Conservation (phyloP, 1,284 basidiomycete genomes). For the Vanrija pseudolonga region DNA sequence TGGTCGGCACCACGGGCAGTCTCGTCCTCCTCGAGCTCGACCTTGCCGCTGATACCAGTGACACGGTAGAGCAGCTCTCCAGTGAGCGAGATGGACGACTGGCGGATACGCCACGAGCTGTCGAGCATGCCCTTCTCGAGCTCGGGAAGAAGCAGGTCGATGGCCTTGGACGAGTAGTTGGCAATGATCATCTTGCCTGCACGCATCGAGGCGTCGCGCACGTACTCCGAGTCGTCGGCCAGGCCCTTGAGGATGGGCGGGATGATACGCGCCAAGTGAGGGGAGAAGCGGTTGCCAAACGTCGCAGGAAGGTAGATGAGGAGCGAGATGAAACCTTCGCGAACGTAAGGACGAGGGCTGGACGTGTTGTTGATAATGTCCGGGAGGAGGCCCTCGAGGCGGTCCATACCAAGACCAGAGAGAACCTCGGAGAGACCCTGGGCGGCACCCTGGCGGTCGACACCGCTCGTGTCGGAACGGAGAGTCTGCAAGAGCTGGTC, state of each 20-base stretch:
- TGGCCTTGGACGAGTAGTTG: slow-evolving; percentile 88
- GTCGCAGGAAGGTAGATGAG: slow-evolving; percentile 95
- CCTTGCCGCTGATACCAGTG: slow-evolving; percentile 93
- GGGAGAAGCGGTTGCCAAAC: slow-evolving; percentile 90
- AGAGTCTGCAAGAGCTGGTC: slow-evolving; percentile 84
- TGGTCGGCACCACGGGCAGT: slow-evolving; percentile 65
- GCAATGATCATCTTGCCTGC: slow-evolving; percentile 98
- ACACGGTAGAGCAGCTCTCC: slow-evolving; percentile 96
- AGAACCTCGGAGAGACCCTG: slow-evolving; percentile 96
- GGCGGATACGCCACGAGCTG: slow-evolving; percentile 87
- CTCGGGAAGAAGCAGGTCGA: slow-evolving; percentile 90
- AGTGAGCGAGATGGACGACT: slow-evolving; percentile 91
- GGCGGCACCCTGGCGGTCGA: slow-evolving; percentile 92
- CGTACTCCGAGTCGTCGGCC: slow-evolving; percentile 90
- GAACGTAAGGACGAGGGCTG: slow-evolving; percentile 83
- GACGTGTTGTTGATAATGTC: slow-evolving; percentile 90
- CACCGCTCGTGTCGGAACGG: slow-evolving; percentile 89
- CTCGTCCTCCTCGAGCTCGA: slow-evolving; percentile 77
- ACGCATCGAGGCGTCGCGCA: slow-evolving; percentile 93
- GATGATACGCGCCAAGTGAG: slow-evolving; percentile 91
- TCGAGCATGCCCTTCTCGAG: slow-evolving; percentile 95
- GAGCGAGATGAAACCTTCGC: slow-evolving; percentile 98
- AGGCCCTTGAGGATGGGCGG: slow-evolving; percentile 88
- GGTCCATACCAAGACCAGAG: slow-evolving; percentile 93
- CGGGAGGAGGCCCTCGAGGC: slow-evolving; percentile 88